Evolutionary conservation across 2,329 filamentous ascomycete genomes (phyloP), one percentile per base, ranked within the genome.

Genomic region (Dendrostoma leiphaemia): DNA sequence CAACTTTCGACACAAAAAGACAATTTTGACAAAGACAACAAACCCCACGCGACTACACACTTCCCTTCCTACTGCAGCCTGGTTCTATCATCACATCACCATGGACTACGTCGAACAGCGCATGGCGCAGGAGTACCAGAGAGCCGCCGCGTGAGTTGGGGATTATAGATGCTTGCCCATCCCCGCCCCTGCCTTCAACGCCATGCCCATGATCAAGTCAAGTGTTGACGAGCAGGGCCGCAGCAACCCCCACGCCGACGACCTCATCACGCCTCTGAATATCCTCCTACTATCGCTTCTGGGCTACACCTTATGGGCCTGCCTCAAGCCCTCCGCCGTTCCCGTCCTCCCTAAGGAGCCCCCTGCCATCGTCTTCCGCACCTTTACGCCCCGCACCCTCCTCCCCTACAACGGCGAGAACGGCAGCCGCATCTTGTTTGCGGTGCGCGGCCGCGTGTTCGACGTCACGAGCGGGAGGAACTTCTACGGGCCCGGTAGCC

Each of bases 401-500:
- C 81, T 91, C 28, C 89, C 90, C 29, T 93, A 86, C 80, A 92
- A 93, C 74, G 94, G 94, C 68, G 74, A 78, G 51, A 80, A 89
- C 65, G 81, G 80, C 64, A 77, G 75, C 62, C 90, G 90, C 47
- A 90, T 97, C 53, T 96, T 90, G 73, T 82, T 99, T 46, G 89
- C 91, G n/a, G 91, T 97, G 17, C 89, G 91, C 38, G 92, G 94
- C 49, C 85, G 85, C 48, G 87, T 97, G 60, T 97, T 97, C 69
- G 94, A 99, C 69, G 93, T 97, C 23, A 85, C 86, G 0, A 76
- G 85, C 13, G 93, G 94, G 23, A 84, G 88, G 66, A 92, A 95
- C 76, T 97, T 97, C 72, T 99, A 99, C 74, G 94, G 94, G 4
- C 94, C 94, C 19, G 92, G 91, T 12, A 93, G 93, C 0, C 91